Conservation (phyloP, 306 rosid genomes). For the Acacia melanoxylon region DNA sequence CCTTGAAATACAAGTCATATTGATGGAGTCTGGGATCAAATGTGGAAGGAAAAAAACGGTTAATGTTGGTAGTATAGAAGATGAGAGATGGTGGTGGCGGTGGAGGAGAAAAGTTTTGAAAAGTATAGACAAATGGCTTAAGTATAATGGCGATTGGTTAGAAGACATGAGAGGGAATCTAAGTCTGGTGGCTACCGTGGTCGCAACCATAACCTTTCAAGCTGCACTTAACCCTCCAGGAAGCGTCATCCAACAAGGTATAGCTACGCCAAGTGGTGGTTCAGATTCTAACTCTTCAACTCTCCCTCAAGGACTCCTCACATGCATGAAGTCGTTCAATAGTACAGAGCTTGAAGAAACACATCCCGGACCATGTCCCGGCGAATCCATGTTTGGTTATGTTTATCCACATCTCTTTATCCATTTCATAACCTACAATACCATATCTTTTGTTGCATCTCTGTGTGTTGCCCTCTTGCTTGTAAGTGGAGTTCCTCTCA, state of each 20-base stretch:
- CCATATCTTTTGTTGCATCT: not conserved
- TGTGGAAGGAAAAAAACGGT: not conserved
- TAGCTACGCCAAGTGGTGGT: too few species aligned
- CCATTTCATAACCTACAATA: accelerated
- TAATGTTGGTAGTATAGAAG: not conserved
- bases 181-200: not conserved
- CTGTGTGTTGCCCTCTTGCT: not conserved
- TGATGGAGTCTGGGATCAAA: not conserved
- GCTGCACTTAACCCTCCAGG: not conserved
- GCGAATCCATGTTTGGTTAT: not conserved
- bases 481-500: not conserved
- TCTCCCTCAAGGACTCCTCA: too few species aligned
- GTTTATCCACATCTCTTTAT: accelerated
- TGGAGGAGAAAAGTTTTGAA: not conserved
- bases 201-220: not conserved
- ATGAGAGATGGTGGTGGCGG: too few species aligned
- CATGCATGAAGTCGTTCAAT: too few species aligned
- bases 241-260: not conserved
- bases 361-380: not conserved
- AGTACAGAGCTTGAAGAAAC: too few species aligned
- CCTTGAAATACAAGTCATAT: not conserved
- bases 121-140: not conserved
- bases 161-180: not conserved
- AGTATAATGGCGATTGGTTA: not conserved
- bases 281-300: too few species aligned